Evolutionary conservation across 2,329 filamentous ascomycete genomes (phyloP).

Genomic region (Dothideomycetes sp.): DNA sequence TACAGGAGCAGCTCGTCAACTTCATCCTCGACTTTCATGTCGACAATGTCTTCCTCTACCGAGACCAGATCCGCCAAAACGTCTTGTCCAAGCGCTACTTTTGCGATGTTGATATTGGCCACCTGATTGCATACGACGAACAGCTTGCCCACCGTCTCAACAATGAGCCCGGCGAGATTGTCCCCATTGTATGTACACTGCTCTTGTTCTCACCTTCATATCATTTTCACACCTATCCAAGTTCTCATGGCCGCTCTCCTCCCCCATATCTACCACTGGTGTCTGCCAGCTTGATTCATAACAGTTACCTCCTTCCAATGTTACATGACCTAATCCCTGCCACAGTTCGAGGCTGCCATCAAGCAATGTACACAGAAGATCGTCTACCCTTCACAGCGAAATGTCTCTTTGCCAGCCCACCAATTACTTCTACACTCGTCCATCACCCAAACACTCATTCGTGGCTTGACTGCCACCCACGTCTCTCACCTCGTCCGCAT

Average conservation of each 20-base stretch:
- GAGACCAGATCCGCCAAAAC: slow-evolving; percentile 93
- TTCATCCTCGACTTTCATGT: slow-evolving; percentile 92
- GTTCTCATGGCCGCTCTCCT: too few species aligned
- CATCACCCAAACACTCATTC: slow-evolving; percentile 82
- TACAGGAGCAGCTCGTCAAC: slow-evolving; percentile 71
- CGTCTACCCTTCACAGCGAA: slow-evolving; percentile 65
- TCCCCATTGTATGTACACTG: slow-evolving; percentile 61
- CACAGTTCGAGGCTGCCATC: slow-evolving; percentile 78
- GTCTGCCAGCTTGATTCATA: too few species aligned
- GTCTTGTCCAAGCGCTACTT: slow-evolving; percentile 88
- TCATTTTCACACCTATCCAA: too few species aligned
- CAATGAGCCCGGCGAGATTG: slow-evolving; percentile 83
- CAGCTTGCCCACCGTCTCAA: slow-evolving; percentile 83
- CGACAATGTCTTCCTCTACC: slow-evolving; percentile 78
- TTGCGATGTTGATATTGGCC: slow-evolving; percentile 91
- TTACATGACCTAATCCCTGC: too few species aligned
- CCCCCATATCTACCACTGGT: too few species aligned
- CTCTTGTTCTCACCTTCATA: too few species aligned
- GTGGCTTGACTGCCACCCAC: slow-evolving; percentile 83
- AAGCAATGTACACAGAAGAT: slow-evolving; percentile 89
- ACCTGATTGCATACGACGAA: slow-evolving; percentile 92
- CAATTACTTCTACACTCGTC: slow-evolving; percentile 91
- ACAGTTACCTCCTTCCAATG: too few species aligned
- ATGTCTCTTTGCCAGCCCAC: slow-evolving; percentile 69
- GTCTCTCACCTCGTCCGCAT: slow-evolving; percentile 94